Evolutionary conservation across 208 protist species (phyloP), one percentile per base, ranked within the genome.

Genomic region (Acanthamoeba divionensis): DNA sequence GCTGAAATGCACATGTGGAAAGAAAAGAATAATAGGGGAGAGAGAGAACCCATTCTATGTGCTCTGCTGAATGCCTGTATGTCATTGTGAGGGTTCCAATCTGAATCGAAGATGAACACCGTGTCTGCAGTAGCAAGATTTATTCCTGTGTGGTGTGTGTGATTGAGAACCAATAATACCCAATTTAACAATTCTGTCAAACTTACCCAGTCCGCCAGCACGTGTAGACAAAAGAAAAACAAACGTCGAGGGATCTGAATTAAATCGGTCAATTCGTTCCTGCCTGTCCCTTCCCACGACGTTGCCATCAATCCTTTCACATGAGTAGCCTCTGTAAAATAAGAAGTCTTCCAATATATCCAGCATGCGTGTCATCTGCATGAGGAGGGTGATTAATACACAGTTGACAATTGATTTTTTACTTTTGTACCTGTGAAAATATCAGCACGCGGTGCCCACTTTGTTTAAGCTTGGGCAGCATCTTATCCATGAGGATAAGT

Each of bases 121-220:
- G 98, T 99, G 91, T 99, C 98, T 15, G 98, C 99, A 1, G 96
- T 98, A 0, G 97, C 97, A 44, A 99, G 96, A 91, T 99, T 99
- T 55, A 99, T 98, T 41, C 98, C 29, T 82, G n/a, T n/a, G n/a
- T n/a, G n/a, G n/a, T n/a, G n/a, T n/a, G n/a, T n/a, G n/a, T n/a
- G n/a, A n/a, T n/a, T n/a, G n/a, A n/a, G n/a, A n/a, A n/a, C n/a
- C n/a, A n/a, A n/a, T n/a, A n/a, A n/a, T n/a, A n/a, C n/a, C n/a
- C n/a, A n/a, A n/a, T n/a, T n/a, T n/a, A n/a, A n/a, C n/a, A n/a
- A n/a, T n/a, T n/a, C n/a, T n/a, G n/a, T 60, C 21, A 60, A 21
- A 21, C 52, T 60, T 21, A 29, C 86, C 99, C 18, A 99, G 96
- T 8, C 98, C 98, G 24, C 97, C 98, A 48, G 99, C 97, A 62